Conservation (phyloP, 352 stramenopile genomes). For the Pythium biforme region DNA sequence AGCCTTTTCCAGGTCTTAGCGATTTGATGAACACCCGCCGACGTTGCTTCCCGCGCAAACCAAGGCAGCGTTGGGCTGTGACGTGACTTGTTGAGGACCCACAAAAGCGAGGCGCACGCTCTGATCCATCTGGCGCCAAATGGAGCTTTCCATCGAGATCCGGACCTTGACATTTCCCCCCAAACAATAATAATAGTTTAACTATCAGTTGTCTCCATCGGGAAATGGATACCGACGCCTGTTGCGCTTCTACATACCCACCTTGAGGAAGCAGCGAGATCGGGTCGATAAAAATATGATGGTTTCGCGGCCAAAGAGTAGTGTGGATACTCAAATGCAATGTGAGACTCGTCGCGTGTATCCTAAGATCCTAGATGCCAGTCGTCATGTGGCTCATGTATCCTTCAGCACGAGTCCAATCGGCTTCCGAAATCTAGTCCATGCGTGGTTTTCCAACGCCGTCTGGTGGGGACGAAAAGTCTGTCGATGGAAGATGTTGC, state of each 20-base stretch:
- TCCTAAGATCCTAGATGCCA: background rate
- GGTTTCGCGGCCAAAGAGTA: background rate
- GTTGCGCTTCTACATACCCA: background rate
- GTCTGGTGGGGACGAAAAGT: background rate
- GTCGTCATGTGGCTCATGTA: background rate
- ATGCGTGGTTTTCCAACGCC: background rate
- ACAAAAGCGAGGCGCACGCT: slow-evolving; percentile 1
- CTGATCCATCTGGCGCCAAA: background rate
- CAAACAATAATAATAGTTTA: too few species aligned
- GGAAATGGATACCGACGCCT: background rate
- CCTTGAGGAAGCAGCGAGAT: background rate
- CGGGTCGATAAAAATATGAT: background rate
- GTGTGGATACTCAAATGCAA: background rate
- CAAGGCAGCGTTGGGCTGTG: background rate
- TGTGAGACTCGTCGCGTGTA: background rate
- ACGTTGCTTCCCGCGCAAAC: background rate
- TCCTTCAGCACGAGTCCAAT: background rate
- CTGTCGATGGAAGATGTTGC: background rate
- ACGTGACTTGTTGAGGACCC: background rate
- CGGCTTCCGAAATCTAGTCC: background rate
- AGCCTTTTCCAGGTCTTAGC: background rate
- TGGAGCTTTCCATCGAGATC: background rate
- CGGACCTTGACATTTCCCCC: background rate
- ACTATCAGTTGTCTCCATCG: background rate
- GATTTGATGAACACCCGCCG: background rate